Evolutionary conservation across 2,329 filamentous ascomycete genomes (phyloP), one percentile per base, ranked within the genome.

Genomic region (Mycosphaerelloides madeirae): DNA sequence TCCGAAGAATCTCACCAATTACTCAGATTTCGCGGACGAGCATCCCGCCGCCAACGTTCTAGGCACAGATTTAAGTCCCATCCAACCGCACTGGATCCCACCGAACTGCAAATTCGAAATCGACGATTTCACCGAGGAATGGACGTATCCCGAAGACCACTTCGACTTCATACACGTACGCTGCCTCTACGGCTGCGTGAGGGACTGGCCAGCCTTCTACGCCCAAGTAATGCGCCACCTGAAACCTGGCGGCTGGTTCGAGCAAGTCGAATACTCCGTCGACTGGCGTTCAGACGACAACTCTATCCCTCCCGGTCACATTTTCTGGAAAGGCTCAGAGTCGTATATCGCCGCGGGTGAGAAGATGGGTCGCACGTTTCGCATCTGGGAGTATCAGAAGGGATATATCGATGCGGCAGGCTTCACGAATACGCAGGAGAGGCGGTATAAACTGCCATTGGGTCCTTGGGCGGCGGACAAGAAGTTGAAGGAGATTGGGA

Each of bases 91-190:
- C 14, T 48, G 48, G 43, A 42, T 50, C 3, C 55, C 53, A 2
- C 61, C 67, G 0, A 72, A 72, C 53, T 56, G 69, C 37, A 57
- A 54, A 22, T 72, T 72, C 54, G 65, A 71, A 53, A 61, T 72
- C 46, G 68, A 72, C 50, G 70, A 72, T 54, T 61, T 56, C 50
- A 44, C 41, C n/a, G 54, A 55, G 31, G 54, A 65, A 31, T 71
- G 69, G 68, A 63, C 62, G 4, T 71, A 67, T 49, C 62, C 65
- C 1, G 50, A 59, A 12, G 46, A 59, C 32, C 53, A 57, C 47
- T 69, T 71, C 45, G 68, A 71, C 45, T 63, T 69, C 38, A 56
- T 70, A 14, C 67, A 70, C 44, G 59, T 68, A 11, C 61, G 67
- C 29, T 56, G 56, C 41, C 56, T 73, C 39, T 62, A 64, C 7